Evolutionary conservation across 2,329 filamentous ascomycete genomes (phyloP), one percentile per base, ranked within the genome.

Genomic region (Trichophaea hybrida): DNA sequence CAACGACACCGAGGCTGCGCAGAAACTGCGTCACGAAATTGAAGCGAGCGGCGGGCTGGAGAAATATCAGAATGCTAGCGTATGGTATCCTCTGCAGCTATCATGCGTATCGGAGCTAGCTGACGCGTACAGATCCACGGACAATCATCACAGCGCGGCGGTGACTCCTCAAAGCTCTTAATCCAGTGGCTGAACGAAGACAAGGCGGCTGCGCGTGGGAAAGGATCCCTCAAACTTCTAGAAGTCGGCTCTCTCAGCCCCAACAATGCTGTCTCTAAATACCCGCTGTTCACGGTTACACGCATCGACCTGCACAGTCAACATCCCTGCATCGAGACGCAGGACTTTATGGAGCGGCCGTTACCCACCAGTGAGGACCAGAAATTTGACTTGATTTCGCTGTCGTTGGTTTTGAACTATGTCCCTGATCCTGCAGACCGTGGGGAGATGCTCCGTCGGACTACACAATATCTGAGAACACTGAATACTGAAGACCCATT

Each of bases 401-500:
- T 98, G 31, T 95, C 89, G 6, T 75, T 98, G 57, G 93, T 98
- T 4, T 77, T 98, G 64, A 98, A 98, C 72, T 98, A 89, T 69
- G 90, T 97, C 2, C 87, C 91, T 0, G 83, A 90, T 66, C 79
- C 88, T 2, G 73, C 74, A 35, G 79, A 77, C 4, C 80, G 90
- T 67, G 93, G 93, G 1, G 80, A 86, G 60, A 98, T 98, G 93
- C 78, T 98, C 57, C 76, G 79, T 56, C 80, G 86, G 44, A 89
- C 85, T 37, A 76, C 84, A 12, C 73, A 79, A 17, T 95, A 95
- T 69, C 74, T 63, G 51, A 61, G 59, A 4, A n/a, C 56, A 53
- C 43, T 37, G 52, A 55, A 34, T 37, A 32, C 33, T 13, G 12
- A 56, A 57, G 44, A 43, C 38, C 33, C 5, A 35, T 70, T 72